A percentile compares a stretch with the other conserved stretches of the same genome.
phyloP scores from a whole-genome alignment of 2,329 filamentous ascomycete species.

The Aureobasidium lini region DNA sequence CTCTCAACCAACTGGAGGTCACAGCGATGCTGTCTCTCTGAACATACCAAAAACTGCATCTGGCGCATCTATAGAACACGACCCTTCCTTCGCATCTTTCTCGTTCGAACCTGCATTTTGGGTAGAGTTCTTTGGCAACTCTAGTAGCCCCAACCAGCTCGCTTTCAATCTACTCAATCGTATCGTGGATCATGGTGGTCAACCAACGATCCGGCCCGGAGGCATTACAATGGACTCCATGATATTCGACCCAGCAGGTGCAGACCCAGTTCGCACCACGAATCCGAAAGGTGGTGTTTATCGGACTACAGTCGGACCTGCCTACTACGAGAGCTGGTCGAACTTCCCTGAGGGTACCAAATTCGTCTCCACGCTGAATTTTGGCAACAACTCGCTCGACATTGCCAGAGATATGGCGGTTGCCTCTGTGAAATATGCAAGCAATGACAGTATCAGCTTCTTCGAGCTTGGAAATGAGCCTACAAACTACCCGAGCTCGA shows the following conservation, averaged over 20 bases:
- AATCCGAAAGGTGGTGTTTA: slow-evolving; percentile 23
- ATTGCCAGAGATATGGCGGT: slow-evolving; percentile 24
- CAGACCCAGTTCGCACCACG: slow-evolving; percentile 21
- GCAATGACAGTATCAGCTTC: slow-evolving; percentile 18
- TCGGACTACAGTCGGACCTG: slow-evolving; percentile 24
- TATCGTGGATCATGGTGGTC: slow-evolving; percentile 23
- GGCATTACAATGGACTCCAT: slow-evolving; percentile 27
- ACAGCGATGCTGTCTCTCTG: background rate
- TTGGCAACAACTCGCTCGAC: slow-evolving; percentile 23
- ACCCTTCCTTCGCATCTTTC: slow-evolving; percentile 22
- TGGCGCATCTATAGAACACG: slow-evolving; percentile 23
- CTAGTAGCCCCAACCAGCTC: slow-evolving; percentile 20
- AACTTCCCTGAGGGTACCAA: slow-evolving; percentile 24
- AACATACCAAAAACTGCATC: slow-evolving; percentile 4
- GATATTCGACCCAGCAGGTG: slow-evolving; percentile 22
- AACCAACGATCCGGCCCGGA: slow-evolving; percentile 23
- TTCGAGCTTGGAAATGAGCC: slow-evolving; percentile 28
- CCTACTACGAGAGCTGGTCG: slow-evolving; percentile 26
- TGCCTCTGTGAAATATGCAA: slow-evolving; percentile 23
- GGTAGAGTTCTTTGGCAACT: slow-evolving; percentile 26
- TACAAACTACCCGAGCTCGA: slow-evolving; percentile 21
- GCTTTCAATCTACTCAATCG: slow-evolving; percentile 22
- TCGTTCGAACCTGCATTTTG: slow-evolving; percentile 27
- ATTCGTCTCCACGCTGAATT: slow-evolving; percentile 25
- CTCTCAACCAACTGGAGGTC: background rate